phyloP scores from a whole-genome alignment of 2,329 filamentous ascomycete genomes.

The Venturia carpophila region DNA sequence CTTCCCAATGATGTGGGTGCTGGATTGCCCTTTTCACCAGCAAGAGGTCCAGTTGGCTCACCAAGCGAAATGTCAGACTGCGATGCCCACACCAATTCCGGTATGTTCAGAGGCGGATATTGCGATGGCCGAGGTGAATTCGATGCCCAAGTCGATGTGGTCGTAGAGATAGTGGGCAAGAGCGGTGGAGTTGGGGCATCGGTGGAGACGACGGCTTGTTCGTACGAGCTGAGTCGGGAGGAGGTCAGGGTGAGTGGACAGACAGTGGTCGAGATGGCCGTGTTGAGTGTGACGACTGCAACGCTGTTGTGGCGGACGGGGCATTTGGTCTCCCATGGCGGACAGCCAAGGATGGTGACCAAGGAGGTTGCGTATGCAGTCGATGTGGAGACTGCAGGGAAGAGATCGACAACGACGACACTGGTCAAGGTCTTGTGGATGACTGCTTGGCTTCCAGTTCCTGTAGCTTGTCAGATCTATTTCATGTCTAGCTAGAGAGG shows the following conservation, averaged over 20 bases:
- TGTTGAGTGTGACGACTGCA: slow-evolving; percentile 33
- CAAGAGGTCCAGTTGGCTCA: background rate
- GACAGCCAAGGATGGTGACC: slow-evolving; percentile 37
- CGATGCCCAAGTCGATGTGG: slow-evolving; percentile 17
- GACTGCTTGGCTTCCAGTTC: slow-evolving; percentile 2
- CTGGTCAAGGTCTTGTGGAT: slow-evolving; percentile 17
- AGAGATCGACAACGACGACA: slow-evolving; percentile 25
- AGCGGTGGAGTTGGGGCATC: background rate
- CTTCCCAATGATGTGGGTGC: slow-evolving; percentile 6
- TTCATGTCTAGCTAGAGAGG: background rate
- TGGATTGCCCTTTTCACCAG: background rate
- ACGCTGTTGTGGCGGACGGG: slow-evolving; percentile 28
- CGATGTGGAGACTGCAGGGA: slow-evolving; percentile 33
- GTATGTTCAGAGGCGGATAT: background rate
- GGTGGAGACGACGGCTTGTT: slow-evolving; percentile 4
- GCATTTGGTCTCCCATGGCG: slow-evolving; percentile 33
- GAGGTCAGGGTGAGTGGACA: slow-evolving; percentile 34
- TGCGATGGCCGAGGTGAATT: background rate
- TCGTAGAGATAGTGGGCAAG: background rate
- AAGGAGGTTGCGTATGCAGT: slow-evolving; percentile 37
- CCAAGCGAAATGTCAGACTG: background rate
- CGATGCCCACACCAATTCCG: background rate
- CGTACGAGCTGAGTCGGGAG: slow-evolving; percentile 17
- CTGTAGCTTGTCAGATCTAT: slow-evolving; percentile 1
- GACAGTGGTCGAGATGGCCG: slow-evolving; percentile 37